Base-by-base conservation (phyloP, 1,139 yeast species). In the Dujonia santamariae region DNA sequence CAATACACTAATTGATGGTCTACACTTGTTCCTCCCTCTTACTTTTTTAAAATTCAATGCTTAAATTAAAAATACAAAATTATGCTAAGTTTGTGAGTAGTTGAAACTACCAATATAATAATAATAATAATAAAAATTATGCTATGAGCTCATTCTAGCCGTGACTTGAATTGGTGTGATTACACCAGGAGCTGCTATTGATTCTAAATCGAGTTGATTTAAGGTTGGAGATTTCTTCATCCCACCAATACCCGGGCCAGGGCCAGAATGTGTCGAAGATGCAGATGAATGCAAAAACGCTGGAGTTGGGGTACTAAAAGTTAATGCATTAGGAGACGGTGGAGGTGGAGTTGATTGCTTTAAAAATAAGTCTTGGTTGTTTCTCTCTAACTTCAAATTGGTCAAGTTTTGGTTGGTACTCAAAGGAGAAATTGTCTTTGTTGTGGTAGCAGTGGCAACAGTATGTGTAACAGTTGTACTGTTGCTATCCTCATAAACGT, bases 111-210 rank as follows among this genome's bases (percentile, higher is more conserved):
- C n/a, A n/a, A n/a, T 12, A 21, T 21, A 11, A 27, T 19, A 17
- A 26, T 26, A 26, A 11, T 5, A 17, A 21, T 29, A 24, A 23
- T 19, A 20, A 26, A 11, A 14, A n/a, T 22, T 17, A 27, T 27
- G 14, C 21, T 18, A 27, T 27, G 30, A 13, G 15, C 67, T 61
- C 69, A 63, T 63, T 36, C 68, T 43, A 12, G 69, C 70, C 8
- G 71, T 65, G 14, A 67, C 75, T 41, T 67, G 75, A n/a, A 69
- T 62, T 7, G 67, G 68, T 1, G 74, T 65, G n/a, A 69, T 60
- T 3, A 67, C 61, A 39, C 57, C 66, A 2, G 73, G 70, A 5
- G 72, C 69, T 19, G 53, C 36, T 4, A n/a, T 12, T 3, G 30
- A 54, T 22, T 63, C 70, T 22, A 58, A 40, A 19, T 66, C 69